These are phyloP conservation scores for Halteria grandinella DNA, from an alignment of 73 alveolate species.

Conservation along the genomic window DNA sequence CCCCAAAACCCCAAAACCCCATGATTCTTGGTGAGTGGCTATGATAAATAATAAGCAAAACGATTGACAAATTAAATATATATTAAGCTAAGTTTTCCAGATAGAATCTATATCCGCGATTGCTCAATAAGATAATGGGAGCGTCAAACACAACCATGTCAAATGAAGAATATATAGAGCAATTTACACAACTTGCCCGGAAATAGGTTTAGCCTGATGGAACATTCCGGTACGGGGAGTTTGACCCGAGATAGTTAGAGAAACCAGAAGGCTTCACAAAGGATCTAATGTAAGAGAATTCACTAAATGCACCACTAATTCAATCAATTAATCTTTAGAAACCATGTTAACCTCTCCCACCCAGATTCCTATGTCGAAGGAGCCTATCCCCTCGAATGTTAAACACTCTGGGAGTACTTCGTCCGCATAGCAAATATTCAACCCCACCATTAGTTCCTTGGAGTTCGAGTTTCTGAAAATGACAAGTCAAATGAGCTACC, in stretches of 20 bases:
- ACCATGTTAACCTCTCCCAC: background rate
- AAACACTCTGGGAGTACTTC: constrained; percentile 24
- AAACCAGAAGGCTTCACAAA: constrained; percentile 6
- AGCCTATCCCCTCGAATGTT: background rate
- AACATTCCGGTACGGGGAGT: background rate
- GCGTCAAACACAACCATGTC: no score
- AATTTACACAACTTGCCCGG: no score
- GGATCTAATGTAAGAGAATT: constrained; percentile 31
- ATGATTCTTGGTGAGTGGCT: no score
- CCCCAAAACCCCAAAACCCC: no score
- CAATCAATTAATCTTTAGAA: background rate
- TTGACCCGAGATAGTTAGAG: background rate
- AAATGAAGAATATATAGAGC: no score
- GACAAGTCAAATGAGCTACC: background rate
- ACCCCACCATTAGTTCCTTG: background rate
- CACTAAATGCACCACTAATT: background rate
- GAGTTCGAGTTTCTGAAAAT: background rate
- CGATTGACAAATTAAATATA: no score
- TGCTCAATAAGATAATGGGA: no score
- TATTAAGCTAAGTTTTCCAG: no score
- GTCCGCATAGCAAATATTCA: background rate
- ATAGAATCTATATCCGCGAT: no score
- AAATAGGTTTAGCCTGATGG: background rate
- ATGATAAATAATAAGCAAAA: no score
- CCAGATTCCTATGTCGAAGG: constrained; percentile 2